phyloP scores from a whole-genome alignment of 2,329 filamentous ascomycete genomes.

The Pleomassaria siparia region DNA sequence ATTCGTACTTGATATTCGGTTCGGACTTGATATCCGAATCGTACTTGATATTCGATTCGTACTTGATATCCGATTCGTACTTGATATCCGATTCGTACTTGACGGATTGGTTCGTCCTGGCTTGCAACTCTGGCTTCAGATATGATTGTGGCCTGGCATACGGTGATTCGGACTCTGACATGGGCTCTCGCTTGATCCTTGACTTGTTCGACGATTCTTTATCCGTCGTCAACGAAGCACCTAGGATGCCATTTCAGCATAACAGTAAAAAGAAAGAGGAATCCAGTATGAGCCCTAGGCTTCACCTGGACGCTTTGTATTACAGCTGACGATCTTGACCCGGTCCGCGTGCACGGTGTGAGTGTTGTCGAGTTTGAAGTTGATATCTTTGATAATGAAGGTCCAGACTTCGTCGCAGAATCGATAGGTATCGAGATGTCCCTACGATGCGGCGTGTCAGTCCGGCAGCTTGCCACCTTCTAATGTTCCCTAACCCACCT shows the following conservation, averaged over 20 bases:
- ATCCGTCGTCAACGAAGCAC: too few species aligned
- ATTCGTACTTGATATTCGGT: not conserved
- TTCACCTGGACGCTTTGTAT: constrained; percentile 77
- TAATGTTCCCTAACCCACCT: constrained; percentile 60
- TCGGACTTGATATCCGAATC: not conserved
- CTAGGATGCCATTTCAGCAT: not conserved
- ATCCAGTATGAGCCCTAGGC: constrained; percentile 30
- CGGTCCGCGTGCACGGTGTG: constrained; percentile 79
- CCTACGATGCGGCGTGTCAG: constrained; percentile 56
- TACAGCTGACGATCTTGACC: constrained; percentile 98
- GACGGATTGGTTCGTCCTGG: too few species aligned
- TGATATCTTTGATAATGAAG: constrained; percentile 96
- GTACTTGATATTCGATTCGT: too few species aligned
- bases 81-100: too few species aligned
- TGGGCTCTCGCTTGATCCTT: too few species aligned
- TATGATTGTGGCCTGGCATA: too few species aligned
- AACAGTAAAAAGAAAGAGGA: not conserved
- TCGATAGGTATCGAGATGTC: constrained; percentile 94
- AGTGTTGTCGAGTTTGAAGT: constrained; percentile 93
- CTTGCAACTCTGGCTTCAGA: too few species aligned
- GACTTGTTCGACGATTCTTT: too few species aligned
- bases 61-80: too few species aligned
- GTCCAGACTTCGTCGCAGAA: constrained; percentile 99
- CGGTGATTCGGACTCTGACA: too few species aligned
- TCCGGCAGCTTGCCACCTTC: constrained; percentile 5